Conservation (phyloP, 331 rosid genomes). For the Dryas integrifolia region DNA sequence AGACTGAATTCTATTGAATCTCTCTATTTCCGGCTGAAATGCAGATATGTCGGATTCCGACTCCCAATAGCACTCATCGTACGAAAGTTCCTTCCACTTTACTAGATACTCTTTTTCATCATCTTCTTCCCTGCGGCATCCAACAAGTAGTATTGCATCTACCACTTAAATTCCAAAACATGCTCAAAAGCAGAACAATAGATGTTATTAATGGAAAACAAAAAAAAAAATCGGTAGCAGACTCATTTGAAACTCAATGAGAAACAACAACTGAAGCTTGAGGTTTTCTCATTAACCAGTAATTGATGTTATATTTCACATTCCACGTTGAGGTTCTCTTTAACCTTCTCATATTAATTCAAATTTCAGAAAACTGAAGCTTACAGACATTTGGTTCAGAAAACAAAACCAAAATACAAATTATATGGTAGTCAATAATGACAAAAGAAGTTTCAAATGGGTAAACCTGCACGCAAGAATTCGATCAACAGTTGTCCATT, state of each 20-base stretch:
- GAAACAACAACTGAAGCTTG: conserved; percentile 1
- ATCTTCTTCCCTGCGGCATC: conserved; percentile 66
- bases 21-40: conserved; percentile 91
- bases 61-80: conserved; percentile 98
- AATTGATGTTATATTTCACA: not conserved
- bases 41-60: conserved; percentile 83
- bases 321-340: not conserved
- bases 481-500: conserved; percentile 96
- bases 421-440: conserved; percentile 16
- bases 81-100: conserved; percentile 94
- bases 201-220: not conserved
- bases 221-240: not conserved
- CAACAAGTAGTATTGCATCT: conserved; percentile 6
- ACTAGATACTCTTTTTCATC: conserved; percentile 85
- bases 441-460: conserved; percentile 15
- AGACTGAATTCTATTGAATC: conserved; percentile 66
- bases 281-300: conserved; percentile 1
- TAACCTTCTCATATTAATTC: conserved; percentile 20
- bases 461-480: conserved; percentile 86
- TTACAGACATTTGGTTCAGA: conserved; percentile 10
- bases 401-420: conserved; percentile 16
- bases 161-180: conserved; percentile 23
- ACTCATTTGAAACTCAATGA: not conserved
- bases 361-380: conserved; percentile 21
- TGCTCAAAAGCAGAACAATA: not conserved